Base-by-base conservation (phyloP, 345 rosid species). In the Ricinus communis region DNA sequence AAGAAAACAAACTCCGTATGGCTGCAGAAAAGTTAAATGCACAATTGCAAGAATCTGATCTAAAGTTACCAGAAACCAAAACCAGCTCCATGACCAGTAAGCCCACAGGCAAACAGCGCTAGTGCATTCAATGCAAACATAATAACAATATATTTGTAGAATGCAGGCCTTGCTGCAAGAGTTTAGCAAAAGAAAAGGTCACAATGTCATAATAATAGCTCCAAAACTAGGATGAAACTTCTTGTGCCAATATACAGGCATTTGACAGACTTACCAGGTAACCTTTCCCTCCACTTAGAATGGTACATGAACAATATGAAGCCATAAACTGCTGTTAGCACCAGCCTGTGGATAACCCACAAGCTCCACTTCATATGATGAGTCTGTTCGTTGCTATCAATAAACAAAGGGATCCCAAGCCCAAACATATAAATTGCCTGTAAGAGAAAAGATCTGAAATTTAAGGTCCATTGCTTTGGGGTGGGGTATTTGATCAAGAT, bases 81-180 rank as follows among this genome's bases (percentile, higher is more conserved):
- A 65, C 82, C 76, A 40, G 89, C 83, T 2, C 90, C 87, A 54
- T 82, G 83, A 52, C 87, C 90, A 16, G 86, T 78, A 53, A 93
- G 83, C 10, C 68, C 93, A 64, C 91, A 90, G 22, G 91, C 89
- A 74, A 90, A 77, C 62, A 93, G 76, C 22, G 83, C 78, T 31
- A 91, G 68, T 2, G 88, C 87, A 65, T 93, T 88, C 77, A 91
- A 74, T 72, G 75, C 68, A 49, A 86, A 84, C 97, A 91, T 91
- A 79, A 84, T 66, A 41, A 71, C 80, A 41, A 87, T 77, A 73
- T 93, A 91, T 72, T 83, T 90, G 90, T 90, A 87, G 78, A 90
- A 93, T 38, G 93, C 90, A 62, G 98, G 97, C 76, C 97, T 84
- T 68, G 96, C 98, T 93, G 88, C 76, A 62, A n/a, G 58, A 1